Conservation (phyloP, 257 asterid genomes). For the Eustoma russellianum region DNA sequence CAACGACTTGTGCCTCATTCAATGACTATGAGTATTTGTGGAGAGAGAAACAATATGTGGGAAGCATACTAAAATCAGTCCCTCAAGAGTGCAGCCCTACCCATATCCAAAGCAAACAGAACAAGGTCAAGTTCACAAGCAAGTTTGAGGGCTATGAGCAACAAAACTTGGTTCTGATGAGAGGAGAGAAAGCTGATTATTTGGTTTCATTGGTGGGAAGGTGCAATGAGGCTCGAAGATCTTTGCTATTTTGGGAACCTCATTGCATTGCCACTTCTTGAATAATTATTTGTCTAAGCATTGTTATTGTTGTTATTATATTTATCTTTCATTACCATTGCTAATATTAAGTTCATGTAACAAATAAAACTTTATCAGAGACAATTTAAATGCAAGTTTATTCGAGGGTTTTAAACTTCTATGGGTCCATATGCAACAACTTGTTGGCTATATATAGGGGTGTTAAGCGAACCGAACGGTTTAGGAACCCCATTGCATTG, state of each 20-base stretch:
- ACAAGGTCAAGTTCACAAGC: slow-evolving; percentile 4
- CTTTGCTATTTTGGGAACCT: slow-evolving; percentile 48
- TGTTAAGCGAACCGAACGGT: too few relatives aligned
- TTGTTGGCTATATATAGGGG: too few relatives aligned
- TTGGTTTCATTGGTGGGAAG: slow-evolving; percentile 35
- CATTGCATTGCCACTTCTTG: slow-evolving; percentile 69
- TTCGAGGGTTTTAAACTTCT: too few relatives aligned
- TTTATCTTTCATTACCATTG: too few relatives aligned
- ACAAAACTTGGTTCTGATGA: slow-evolving; percentile 24
- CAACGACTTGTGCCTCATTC: slow-evolving; percentile 25
- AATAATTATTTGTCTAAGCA: not conserved
- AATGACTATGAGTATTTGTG: slow-evolving; percentile 69
- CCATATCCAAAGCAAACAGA: slow-evolving; percentile 9
- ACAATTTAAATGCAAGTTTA: too few relatives aligned
- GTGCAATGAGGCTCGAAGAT: slow-evolving; percentile 56
- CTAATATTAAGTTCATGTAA: too few relatives aligned
- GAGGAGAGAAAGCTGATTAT: slow-evolving; percentile 32
- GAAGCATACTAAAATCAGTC: slow-evolving; percentile 14
- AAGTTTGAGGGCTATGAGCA: slow-evolving; percentile 5
- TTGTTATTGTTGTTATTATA: too few relatives aligned
- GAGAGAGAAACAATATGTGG: slow-evolving; percentile 31
- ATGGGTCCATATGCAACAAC: too few relatives aligned
- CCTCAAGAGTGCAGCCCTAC: slow-evolving; percentile 4
- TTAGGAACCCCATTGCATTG: slow-evolving; percentile 65
- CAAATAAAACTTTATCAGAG: too few relatives aligned